phyloP scores from a whole-genome alignment of 2,329 filamentous ascomycete genomes.

The Fusarium nematophilum region DNA sequence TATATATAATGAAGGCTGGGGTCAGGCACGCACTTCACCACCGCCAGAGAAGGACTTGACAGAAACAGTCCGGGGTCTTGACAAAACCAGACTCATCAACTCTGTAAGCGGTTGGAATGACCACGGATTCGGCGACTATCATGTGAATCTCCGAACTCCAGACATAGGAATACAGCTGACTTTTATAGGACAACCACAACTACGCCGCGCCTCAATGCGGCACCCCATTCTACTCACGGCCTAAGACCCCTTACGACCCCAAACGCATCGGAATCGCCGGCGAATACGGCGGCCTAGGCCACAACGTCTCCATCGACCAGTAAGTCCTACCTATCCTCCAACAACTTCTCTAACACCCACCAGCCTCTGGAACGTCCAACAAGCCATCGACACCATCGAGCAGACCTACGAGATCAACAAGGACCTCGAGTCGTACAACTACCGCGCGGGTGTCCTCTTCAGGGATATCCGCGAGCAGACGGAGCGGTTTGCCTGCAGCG shows the following conservation, averaged over 20 bases:
- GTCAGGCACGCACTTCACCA: constrained; percentile 22
- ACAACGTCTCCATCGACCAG: constrained; percentile 68
- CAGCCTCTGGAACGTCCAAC: constrained; percentile 73
- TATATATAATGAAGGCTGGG: constrained; percentile 35
- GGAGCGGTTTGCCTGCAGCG: constrained; percentile 70
- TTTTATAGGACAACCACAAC: constrained; percentile 70
- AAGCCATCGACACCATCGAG: constrained; percentile 69
- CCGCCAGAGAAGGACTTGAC: constrained; percentile 70
- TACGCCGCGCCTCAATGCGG: constrained; percentile 79
- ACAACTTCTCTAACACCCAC: constrained; percentile 46
- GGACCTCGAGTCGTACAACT: constrained; percentile 72
- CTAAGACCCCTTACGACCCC: constrained; percentile 66
- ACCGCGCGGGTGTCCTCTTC: constrained; percentile 70
- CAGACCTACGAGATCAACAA: constrained; percentile 75
- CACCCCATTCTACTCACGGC: constrained; percentile 72
- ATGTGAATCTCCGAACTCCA: not conserved
- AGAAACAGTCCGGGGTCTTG: constrained; percentile 64
- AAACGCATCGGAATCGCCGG: constrained; percentile 75
- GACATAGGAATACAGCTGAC: accelerated
- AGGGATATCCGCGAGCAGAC: constrained; percentile 72
- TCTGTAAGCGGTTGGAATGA: constrained; percentile 75
- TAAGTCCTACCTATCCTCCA: accelerated
- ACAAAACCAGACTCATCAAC: constrained; percentile 73
- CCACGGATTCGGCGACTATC: constrained; percentile 74
- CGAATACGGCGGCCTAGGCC: constrained; percentile 77